Evolutionary conservation across 1,139 yeast species (phyloP), one percentile per base, ranked within the genome.

Genomic region (Candida pseudocylindracea): DNA sequence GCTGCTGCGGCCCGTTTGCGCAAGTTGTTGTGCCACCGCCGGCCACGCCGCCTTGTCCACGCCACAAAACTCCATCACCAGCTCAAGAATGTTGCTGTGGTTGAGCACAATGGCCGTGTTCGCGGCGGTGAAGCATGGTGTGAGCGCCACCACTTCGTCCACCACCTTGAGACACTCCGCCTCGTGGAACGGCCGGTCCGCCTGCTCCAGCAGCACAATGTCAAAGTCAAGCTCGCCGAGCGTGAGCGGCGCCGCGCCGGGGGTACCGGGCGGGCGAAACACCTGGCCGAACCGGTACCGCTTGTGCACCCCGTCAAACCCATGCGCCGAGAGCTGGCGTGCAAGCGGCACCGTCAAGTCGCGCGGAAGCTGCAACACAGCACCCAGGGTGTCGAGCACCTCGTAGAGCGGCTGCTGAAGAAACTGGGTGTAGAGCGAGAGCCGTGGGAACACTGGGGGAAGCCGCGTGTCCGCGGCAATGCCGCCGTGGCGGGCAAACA

Each of bases 311-410:
- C 20, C 20, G 4, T 60, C 49, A 30, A 75, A 57, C 12, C 60
- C 57, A 5, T 56, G 53, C 36, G 76, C 70, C 6, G 95, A 83
- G 27, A 88, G 51, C 34, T 70, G 61, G 39, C 98, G 57, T 0
- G 98, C 96, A 53, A 76, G 68, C 0, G 99, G 96, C 29, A 83
- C 53, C 0, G 93, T 76, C 38, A 85, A 56, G 46, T 88, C 98
- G 46, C 75, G 85, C 1, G 94, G 93, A 29, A 91, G 52, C 38
- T 83, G 92, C 27, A 91, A 53, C 7, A 88, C 88, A 0, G 85
- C 69, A 0, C 98, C 98, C 26, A 80, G 72, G 34, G 69, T 63
- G 45, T 88, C 96, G 37, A 91, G 54, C 1, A 88, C 66, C 42
- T 83, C 92, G 41, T 75, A 83, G 0, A 79, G 74, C 12, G 63